Conservation (phyloP, 148 eudicot species). For the Oxyria digyna region DNA sequence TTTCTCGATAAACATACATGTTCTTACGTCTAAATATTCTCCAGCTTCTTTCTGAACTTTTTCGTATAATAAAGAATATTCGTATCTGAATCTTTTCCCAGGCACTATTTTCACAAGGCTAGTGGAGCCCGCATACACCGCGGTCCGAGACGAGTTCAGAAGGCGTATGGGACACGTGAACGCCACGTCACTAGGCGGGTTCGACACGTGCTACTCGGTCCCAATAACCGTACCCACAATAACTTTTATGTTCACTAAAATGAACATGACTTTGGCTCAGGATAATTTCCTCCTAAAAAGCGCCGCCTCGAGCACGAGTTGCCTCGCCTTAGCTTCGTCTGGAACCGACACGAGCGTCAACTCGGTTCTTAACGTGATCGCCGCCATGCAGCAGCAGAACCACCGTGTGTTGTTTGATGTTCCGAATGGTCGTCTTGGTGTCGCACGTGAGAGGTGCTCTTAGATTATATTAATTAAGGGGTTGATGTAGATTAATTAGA, state of each 20-base stretch:
- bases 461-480: neutral
- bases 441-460: slow-evolving; percentile 59
- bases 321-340: slow-evolving; percentile 61
- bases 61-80: no score
- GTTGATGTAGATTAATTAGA: neutral
- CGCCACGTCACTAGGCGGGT: slow-evolving; percentile 57
- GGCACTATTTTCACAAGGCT: slow-evolving; percentile 55
- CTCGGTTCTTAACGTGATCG: slow-evolving; percentile 62
- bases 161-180: slow-evolving; percentile 31
- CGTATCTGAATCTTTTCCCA: neutral
- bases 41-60: no score
- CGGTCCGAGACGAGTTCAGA: slow-evolving; percentile 58
- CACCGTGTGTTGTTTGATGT: slow-evolving; percentile 55
- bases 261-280: slow-evolving; percentile 49
- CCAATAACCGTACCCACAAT: slow-evolving; percentile 51
- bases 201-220: slow-evolving; percentile 67
- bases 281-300: slow-evolving; percentile 77
- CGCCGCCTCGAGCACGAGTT: slow-evolving; percentile 35
- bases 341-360: slow-evolving; percentile 22
- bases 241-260: slow-evolving; percentile 58
- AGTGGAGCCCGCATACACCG: slow-evolving; percentile 34
- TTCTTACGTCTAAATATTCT: no score
- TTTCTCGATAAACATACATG: no score
- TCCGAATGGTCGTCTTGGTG: slow-evolving; percentile 56
- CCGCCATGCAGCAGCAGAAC: slow-evolving; percentile 87